Percentiles rank a stretch among this genome's conserved stretches.
Evolutionary conservation across 2,329 filamentous ascomycete species (phyloP).

Genomic region (Pseudocercospora fijiensis): DNA sequence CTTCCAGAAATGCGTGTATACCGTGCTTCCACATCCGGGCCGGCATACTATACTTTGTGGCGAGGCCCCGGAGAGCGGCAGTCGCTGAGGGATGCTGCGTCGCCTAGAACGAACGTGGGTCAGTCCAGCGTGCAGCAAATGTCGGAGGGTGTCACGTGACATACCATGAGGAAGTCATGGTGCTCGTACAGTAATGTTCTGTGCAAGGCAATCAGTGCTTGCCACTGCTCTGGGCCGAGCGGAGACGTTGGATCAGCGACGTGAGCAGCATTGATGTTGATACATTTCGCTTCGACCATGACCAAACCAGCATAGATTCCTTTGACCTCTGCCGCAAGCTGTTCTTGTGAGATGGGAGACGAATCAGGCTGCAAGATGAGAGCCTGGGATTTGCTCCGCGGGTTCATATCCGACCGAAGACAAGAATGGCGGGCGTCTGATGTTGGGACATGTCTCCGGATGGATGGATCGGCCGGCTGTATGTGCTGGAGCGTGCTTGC

Average conservation of each 20-base stretch:
- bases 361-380: constrained; percentile 31
- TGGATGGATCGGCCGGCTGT: not conserved
- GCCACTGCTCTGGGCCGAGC: constrained; percentile 70
- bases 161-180: constrained; percentile 61
- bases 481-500: not conserved
- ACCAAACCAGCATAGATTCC: constrained; percentile 79
- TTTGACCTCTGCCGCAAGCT: constrained; percentile 77
- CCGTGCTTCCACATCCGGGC: constrained; percentile 92
- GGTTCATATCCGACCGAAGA: not conserved
- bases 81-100: constrained; percentile 81
- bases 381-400: constrained; percentile 11
- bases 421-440: not conserved
- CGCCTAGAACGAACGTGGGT: constrained; percentile 47
- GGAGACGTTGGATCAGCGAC: constrained; percentile 53
- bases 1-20: constrained; percentile 57
- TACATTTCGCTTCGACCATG: constrained; percentile 84
- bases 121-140: not conserved
- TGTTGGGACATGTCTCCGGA: not conserved
- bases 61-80: constrained; percentile 64
- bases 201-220: constrained; percentile 78
- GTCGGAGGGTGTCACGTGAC: not conserved
- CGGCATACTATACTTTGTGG: constrained; percentile 85
- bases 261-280: constrained; percentile 72
- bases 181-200: constrained; percentile 57
- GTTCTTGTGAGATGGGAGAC: constrained; percentile 66